phyloP scores from a whole-genome alignment of 148 eudicot species.

The Camellia granthamiana region DNA sequence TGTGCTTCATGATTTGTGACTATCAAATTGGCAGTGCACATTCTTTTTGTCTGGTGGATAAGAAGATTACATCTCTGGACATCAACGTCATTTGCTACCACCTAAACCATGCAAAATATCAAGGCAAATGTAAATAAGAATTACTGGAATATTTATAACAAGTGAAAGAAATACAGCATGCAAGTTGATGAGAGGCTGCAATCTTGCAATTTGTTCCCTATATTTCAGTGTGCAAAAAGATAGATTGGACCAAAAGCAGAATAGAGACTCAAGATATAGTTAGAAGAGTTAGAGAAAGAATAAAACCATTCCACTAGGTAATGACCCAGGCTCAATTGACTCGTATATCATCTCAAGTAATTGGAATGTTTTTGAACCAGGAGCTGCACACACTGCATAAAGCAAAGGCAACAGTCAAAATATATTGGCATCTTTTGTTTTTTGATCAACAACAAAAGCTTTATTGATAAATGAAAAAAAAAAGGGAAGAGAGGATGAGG shows the following conservation, averaged over 20 bases:
- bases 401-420: conserved; percentile 26
- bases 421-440: background rate
- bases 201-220: background rate
- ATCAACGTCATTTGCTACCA: conserved; percentile 95
- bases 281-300: conserved; percentile 14
- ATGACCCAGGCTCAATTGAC: conserved; percentile 44
- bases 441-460: too few relatives aligned
- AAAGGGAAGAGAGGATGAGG: too few relatives aligned
- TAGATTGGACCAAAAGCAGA: conserved; percentile 4
- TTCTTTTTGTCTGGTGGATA: conserved; percentile 97
- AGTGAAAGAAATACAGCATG: background rate
- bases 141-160: background rate
- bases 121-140: background rate
- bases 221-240: background rate
- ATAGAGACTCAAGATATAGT: background rate
- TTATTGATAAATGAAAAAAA: too few relatives aligned
- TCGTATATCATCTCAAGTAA: conserved; percentile 88
- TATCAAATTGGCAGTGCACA: conserved; percentile 95
- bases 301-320: conserved; percentile 86
- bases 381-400: conserved; percentile 97
- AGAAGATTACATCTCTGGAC: conserved; percentile 98
- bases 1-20: conserved; percentile 99
- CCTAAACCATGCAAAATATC: conserved; percentile 39
- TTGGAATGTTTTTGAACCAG: conserved; percentile 97
- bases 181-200: background rate